Evolutionary conservation across 2,329 filamentous ascomycete species (phyloP), one percentile per base, ranked within the genome.

Genomic region (Paraphaeosphaeria sporulosa): DNA sequence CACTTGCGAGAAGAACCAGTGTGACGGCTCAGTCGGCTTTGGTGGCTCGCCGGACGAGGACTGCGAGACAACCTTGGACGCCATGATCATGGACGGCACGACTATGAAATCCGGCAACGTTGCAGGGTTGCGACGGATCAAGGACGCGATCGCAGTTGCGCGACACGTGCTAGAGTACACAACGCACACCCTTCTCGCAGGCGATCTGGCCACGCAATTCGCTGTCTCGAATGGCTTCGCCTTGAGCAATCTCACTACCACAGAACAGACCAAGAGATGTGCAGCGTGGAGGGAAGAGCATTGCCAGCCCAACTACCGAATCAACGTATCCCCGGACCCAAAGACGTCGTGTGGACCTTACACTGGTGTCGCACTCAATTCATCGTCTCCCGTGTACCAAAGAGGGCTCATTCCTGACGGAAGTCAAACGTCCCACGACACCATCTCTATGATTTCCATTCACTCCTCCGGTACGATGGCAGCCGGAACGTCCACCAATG

Each of bases 31-130:
- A 10, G 48, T 51, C 32, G 48, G 48, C 30, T 51, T 38, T 21
- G 48, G 48, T 7, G 48, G 48, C n/a, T 51, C 48, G n/a, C 48
- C 48, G 17, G 48, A 51, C 34, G 48, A 51, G 13, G 27, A 40
- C 19, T 51, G 48, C 48, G 48, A 51, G 34, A 51, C 48, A 19
- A 51, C 48, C 15, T n/a, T 51, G 19, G 48, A 51, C 32, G 48
- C 48, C 30, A 51, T 51, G 48, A 51, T 51, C 32, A 51, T 51
- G 48, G 48, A 51, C n/a, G 48, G 48, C 32, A 51, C 48, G 12
- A 51, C 48, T 4, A 51, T 51, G 48, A 51, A 51, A 34, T 38
- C 32, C 23, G 48, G 48, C 32, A n/a, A n/a, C 10, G 48, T 51
- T 1, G 48, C 48, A 38, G 48, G 48, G 17, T 25, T 51, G 34